Percentiles rank a stretch among this genome's conserved stretches.
Evolutionary conservation across 1,139 yeast species (phyloP).

Genomic region (Magnusiomyces suaveolens): DNA sequence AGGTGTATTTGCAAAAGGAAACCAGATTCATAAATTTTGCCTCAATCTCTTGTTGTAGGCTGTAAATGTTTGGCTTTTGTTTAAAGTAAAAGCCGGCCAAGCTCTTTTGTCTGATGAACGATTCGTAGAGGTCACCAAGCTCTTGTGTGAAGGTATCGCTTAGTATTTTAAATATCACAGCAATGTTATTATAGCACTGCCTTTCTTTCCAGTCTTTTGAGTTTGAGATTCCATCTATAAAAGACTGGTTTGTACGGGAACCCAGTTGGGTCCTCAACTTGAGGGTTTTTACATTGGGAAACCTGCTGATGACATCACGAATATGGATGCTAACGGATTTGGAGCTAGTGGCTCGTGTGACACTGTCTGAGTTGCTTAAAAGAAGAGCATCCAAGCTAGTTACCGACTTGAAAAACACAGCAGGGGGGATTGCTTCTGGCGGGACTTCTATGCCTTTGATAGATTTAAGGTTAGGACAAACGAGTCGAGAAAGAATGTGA

Average conservation of each 20-base stretch:
- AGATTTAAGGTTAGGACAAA: neutral
- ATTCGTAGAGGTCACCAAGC: neutral
- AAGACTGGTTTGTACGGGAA: neutral
- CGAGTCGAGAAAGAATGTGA: neutral
- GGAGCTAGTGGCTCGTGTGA: neutral
- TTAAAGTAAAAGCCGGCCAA: neutral
- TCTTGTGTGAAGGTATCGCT: neutral
- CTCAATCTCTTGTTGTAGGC: neutral
- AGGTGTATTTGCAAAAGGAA: neutral
- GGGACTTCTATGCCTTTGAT: neutral
- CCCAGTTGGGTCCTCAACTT: neutral
- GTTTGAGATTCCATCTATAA: neutral
- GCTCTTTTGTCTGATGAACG: neutral
- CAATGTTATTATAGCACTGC: neutral
- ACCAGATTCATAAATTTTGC: neutral
- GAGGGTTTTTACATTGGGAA: neutral
- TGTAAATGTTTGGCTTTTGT: neutral
- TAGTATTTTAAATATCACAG: neutral
- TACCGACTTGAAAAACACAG: neutral
- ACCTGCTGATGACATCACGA: neutral
- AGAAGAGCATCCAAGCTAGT: neutral
- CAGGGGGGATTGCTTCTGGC: neutral
- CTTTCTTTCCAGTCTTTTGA: neutral
- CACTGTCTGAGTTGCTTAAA: neutral
- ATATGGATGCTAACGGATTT: neutral